Percentiles rank a stretch among this genome's conserved stretches.
These are phyloP conservation scores for Boletales sp. DNA, from an alignment of 768 basidiomycete species.

Conservation along the genomic window DNA sequence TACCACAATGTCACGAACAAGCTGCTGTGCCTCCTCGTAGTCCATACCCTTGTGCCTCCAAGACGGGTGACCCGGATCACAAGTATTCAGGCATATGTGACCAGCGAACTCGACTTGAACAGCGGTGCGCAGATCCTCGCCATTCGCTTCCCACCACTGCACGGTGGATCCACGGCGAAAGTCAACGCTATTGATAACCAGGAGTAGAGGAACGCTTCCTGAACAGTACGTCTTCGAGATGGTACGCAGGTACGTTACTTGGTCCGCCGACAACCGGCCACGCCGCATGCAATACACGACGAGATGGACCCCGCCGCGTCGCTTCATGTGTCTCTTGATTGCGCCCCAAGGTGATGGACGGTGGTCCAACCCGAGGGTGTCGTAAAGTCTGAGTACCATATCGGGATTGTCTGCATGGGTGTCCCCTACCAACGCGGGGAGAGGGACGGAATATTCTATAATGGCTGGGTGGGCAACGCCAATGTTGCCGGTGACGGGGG, in stretches of 20 bases:
- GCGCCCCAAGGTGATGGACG: conserved; percentile 11
- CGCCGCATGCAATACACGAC: conserved; percentile 37
- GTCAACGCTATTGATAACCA: conserved; percentile 14
- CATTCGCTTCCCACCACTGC: conserved; percentile 19
- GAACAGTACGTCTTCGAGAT: conserved; percentile 21
- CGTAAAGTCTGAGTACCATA: conserved; percentile 10
- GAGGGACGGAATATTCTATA: conserved; percentile 10
- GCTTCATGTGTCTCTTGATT: conserved; percentile 13
- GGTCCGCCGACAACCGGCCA: conserved; percentile 30
- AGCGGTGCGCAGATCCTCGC: conserved; percentile 1
- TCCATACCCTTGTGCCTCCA: conserved; percentile 13
- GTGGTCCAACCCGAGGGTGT: conserved; percentile 20
- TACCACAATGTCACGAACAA: conserved; percentile 11
- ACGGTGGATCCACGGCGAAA: conserved; percentile 15
- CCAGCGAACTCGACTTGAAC: conserved; percentile 15
- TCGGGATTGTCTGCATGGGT: background rate
- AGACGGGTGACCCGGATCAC: conserved; percentile 13
- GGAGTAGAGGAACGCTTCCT: conserved; percentile 11
- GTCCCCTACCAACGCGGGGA: conserved; percentile 1
- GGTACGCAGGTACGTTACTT: conserved; percentile 29
- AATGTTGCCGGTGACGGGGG: conserved; percentile 23
- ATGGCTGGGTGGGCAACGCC: conserved; percentile 10
- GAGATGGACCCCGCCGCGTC: conserved; percentile 18
- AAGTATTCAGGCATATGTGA: conserved; percentile 16
- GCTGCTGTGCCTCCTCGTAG: conserved; percentile 17